Evolutionary conservation across 139 green algal genomes (phyloP).

Genomic region (Asterochloris sp.): DNA sequence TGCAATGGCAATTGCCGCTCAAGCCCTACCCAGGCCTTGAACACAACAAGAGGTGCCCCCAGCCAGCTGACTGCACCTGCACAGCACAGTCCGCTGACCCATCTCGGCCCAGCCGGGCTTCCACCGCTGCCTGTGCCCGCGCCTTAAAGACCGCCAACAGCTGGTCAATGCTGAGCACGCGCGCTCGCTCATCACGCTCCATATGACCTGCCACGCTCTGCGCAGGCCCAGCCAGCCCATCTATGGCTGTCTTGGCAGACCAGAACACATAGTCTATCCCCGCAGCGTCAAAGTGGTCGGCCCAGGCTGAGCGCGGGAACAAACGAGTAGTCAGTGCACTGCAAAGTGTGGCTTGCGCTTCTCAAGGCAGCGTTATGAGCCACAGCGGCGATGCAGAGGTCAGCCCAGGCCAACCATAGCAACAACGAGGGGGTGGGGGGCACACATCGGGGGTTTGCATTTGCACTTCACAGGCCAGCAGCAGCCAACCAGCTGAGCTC

Average conservation of each 20-base stretch:
- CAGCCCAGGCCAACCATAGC: too few species aligned
- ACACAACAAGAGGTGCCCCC: too few species aligned
- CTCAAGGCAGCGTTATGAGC: too few species aligned
- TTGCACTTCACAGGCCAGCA: too few species aligned
- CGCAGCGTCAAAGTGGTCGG: conserved; percentile 76
- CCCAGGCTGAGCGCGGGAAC: conserved; percentile 54
- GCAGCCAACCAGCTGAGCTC: too few species aligned
- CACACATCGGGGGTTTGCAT: too few species aligned
- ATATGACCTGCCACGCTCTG: background rate
- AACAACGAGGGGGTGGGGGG: too few species aligned
- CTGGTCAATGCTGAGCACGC: conserved; percentile 43
- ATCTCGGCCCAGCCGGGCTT: conserved; percentile 5
- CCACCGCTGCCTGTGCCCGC: conserved; percentile 24
- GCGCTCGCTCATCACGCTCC: conserved; percentile 30
- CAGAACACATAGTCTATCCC: conserved; percentile 78
- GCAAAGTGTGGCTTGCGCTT: too few species aligned
- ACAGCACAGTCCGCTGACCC: background rate
- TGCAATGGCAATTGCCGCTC: too few species aligned
- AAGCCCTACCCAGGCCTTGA: too few species aligned
- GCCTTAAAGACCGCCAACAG: conserved; percentile 38
- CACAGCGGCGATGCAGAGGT: too few species aligned
- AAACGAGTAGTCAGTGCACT: background rate
- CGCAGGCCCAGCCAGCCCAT: background rate
- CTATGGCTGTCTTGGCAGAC: conserved; percentile 59
- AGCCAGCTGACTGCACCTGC: background rate